Percentiles rank a stretch among this genome's conserved stretches.
phyloP scores from a whole-genome alignment of 2,329 filamentous ascomycete species.

The Amylocarpus encephaloides region DNA sequence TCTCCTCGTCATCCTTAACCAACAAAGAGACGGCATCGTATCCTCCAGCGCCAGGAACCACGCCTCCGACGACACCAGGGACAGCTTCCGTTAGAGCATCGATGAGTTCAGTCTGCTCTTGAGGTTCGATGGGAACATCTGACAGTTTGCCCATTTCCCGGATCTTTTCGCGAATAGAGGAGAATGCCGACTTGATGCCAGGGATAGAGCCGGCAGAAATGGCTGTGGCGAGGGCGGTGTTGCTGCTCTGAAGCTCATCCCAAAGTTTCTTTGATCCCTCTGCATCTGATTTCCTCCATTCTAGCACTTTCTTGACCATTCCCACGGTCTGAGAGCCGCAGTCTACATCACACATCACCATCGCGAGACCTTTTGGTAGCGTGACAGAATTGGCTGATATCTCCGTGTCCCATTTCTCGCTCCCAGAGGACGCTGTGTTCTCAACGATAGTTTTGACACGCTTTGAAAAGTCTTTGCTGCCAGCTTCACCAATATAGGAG shows the following conservation, averaged over 20 bases:
- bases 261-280: constrained; percentile 65
- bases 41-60: constrained; percentile 90
- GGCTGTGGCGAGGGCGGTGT: constrained; percentile 62
- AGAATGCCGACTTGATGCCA: constrained; percentile 43
- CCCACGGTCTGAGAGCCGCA: constrained; percentile 88
- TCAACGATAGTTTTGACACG: constrained; percentile 62
- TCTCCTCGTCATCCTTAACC: constrained; percentile 64
- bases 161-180: constrained; percentile 53
- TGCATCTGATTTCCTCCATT: constrained; percentile 65
- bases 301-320: constrained; percentile 89
- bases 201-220: constrained; percentile 45
- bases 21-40: constrained; percentile 85
- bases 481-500: constrained; percentile 58
- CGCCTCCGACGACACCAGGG: constrained; percentile 79
- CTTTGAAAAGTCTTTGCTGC: constrained; percentile 58
- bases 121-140: constrained; percentile 82
- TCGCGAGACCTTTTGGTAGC: constrained; percentile 65
- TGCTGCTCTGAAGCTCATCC: constrained; percentile 66
- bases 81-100: constrained; percentile 64
- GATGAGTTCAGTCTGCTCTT: constrained; percentile 74
- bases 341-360: constrained; percentile 94
- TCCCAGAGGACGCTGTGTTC: constrained; percentile 35
- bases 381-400: constrained; percentile 62
- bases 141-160: constrained; percentile 69
- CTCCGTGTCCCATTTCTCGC: constrained; percentile 69